Percentiles rank a stretch among this genome's conserved stretches.
Conservation (phyloP, 208 protist genomes). For the Leishmania aethiopica region DNA sequence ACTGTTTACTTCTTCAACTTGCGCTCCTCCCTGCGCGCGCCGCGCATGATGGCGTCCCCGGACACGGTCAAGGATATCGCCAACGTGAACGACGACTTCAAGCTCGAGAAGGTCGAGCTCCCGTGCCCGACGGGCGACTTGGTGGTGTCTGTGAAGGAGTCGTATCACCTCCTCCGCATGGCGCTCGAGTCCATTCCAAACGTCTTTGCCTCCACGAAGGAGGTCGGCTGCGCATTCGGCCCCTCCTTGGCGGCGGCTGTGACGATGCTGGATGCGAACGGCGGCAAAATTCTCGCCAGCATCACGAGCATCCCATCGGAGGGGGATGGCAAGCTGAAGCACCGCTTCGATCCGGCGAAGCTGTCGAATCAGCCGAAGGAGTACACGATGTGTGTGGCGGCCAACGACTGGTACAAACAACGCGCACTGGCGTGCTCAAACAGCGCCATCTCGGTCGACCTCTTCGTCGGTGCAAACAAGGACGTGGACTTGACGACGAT, state of each 20-base stretch:
- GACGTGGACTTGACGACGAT: slow-evolving; percentile 94
- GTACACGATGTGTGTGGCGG: slow-evolving; percentile 87
- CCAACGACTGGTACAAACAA: slow-evolving; percentile 96
- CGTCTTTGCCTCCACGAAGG: slow-evolving; percentile 68
- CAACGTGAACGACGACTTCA: slow-evolving; percentile 86
- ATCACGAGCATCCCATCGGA: slow-evolving; percentile 85
- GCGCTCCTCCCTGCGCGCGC: slow-evolving; percentile 48
- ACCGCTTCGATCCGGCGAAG: slow-evolving; percentile 84
- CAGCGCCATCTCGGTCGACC: slow-evolving; percentile 93
- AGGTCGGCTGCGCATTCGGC: slow-evolving; percentile 91
- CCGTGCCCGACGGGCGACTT: slow-evolving; percentile 74
- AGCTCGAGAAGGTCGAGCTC: slow-evolving; percentile 81
- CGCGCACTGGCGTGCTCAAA: slow-evolving; percentile 91
- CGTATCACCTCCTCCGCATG: slow-evolving; percentile 62
- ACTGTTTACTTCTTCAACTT: slow-evolving; percentile 96
- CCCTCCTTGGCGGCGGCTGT: slow-evolving; percentile 92
- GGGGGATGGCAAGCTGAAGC: slow-evolving; percentile 85
- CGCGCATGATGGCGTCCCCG: slow-evolving; percentile 89
- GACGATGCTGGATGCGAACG: slow-evolving; percentile 83
- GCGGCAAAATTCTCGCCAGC: slow-evolving; percentile 95
- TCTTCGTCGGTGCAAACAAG: slow-evolving; percentile 70
- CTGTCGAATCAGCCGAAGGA: slow-evolving; percentile 82
- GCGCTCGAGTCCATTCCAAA: slow-evolving; percentile 76
- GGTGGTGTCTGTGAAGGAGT: slow-evolving; percentile 80
- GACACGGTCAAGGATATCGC: slow-evolving; percentile 81